Percentiles rank a stretch among this genome's conserved stretches.
Conservation (phyloP, 2,329 filamentous ascomycete genomes). For the Ophiostoma australiae region DNA sequence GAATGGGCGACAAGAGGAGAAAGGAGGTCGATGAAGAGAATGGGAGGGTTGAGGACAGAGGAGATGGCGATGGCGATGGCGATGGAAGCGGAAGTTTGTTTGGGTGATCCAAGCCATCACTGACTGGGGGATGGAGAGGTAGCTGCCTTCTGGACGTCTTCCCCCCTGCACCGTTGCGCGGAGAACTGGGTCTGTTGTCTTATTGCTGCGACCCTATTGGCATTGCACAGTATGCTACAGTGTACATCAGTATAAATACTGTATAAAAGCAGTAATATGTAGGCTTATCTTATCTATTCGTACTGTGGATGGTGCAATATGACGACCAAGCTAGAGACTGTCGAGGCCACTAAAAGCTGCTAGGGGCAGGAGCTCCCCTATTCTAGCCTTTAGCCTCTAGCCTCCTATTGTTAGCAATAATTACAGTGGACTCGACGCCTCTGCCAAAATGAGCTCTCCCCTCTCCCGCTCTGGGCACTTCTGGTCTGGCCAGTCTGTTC, state of each 20-base stretch:
- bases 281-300: neutral
- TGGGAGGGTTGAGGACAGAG: neutral
- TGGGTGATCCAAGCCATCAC: slow-evolving; percentile 2
- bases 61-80: neutral
- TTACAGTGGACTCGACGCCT: neutral
- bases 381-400: neutral
- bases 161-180: neutral
- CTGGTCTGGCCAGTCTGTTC: slow-evolving; percentile 13
- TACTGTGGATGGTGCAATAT: slow-evolving; percentile 9
- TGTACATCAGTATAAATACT: neutral
- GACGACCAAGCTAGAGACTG: neutral
- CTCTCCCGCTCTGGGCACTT: neutral
- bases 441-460: slow-evolving; percentile 7
- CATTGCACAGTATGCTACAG: neutral
- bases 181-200: slow-evolving; percentile 14
- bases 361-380: neutral
- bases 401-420: neutral
- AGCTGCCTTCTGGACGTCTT: neutral
- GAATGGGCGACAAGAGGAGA: neutral
- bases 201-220: neutral
- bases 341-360: neutral
- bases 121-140: slow-evolving; percentile 1
- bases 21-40: slow-evolving; percentile 2
- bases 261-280: neutral
- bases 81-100: slow-evolving; percentile 19